Conservation (phyloP, 805 yeast genomes). For the Yarrowia sp. region DNA sequence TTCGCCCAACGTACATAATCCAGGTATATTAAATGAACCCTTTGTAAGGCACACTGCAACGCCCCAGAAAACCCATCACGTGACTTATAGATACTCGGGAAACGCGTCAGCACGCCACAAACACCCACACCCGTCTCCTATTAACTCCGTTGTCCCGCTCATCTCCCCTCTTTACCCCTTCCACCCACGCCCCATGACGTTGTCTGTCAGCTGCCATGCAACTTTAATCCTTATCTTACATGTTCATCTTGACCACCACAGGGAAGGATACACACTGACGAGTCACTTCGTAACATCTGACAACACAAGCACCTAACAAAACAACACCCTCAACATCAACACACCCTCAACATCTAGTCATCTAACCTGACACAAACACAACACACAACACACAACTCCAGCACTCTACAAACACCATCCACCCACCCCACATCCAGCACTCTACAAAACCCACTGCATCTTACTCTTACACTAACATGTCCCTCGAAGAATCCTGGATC, state of each 20-base stretch:
- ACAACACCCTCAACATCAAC: neutral
- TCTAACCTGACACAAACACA: too few relatives aligned
- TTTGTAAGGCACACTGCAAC: neutral
- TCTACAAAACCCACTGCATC: neutral
- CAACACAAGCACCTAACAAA: neutral
- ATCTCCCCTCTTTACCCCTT: slow-evolving; percentile 18
- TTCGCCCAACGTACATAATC: slow-evolving; percentile 1
- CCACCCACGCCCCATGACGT: slow-evolving; percentile 21
- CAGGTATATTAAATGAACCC: slow-evolving; percentile 13
- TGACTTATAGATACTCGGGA: neutral
- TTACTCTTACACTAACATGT: neutral
- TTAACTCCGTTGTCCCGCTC: slow-evolving; percentile 4
- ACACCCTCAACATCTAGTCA: too few relatives aligned
- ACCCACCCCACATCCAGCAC: neutral
- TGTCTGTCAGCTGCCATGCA: slow-evolving; percentile 25
- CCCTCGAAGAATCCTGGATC: slow-evolving; percentile 22
- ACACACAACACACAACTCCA: neutral
- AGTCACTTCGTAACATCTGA: neutral
- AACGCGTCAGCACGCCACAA: too few relatives aligned
- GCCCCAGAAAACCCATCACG: neutral
- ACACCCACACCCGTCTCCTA: neutral
- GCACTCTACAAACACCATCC: neutral
- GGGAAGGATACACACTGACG: too few relatives aligned
- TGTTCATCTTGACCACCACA: neutral
- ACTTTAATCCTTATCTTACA: slow-evolving; percentile 19